A percentile compares a stretch with the other conserved stretches of the same genome.
These are phyloP conservation scores for Botryobasidium botryosum DNA, from an alignment of 768 basidiomycete species.

Conservation along the genomic window DNA sequence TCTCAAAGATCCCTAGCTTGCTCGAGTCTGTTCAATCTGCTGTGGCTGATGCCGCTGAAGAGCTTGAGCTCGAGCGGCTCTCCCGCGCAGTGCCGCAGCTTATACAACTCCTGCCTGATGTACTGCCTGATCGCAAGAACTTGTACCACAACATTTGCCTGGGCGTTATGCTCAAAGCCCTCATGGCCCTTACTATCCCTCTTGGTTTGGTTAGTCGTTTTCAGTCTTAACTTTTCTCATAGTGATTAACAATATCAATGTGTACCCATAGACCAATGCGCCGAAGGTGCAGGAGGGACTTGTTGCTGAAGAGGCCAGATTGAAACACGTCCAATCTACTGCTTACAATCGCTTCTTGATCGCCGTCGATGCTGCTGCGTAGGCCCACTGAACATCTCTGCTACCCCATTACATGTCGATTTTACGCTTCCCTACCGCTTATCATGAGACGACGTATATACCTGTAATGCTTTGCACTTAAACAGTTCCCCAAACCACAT, in stretches of 20 bases:
- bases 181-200: slow-evolving; percentile 27
- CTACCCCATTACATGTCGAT: too few species aligned
- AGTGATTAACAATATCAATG: neutral
- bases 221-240: neutral
- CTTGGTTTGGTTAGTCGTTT: neutral
- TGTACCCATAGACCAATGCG: slow-evolving; percentile 1
- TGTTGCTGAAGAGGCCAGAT: slow-evolving; percentile 39
- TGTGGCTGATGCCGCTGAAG: slow-evolving; percentile 30
- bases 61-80: slow-evolving; percentile 42
- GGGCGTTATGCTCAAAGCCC: slow-evolving; percentile 50
- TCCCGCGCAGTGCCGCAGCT: slow-evolving; percentile 43
- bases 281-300: slow-evolving; percentile 29
- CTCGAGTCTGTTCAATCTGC: slow-evolving; percentile 19
- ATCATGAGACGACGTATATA: too few species aligned
- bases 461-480: too few species aligned
- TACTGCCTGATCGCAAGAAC: slow-evolving; percentile 40
- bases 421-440: too few species aligned
- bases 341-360: slow-evolving; percentile 44
- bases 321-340: slow-evolving; percentile 46
- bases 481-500: too few species aligned
- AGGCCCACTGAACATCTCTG: too few species aligned
- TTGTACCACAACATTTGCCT: slow-evolving; percentile 52
- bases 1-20: slow-evolving; percentile 10
- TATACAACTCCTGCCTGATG: slow-evolving; percentile 49
- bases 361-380: neutral